Evolutionary conservation across 345 rosid species (phyloP), one percentile per base, ranked within the genome.

Genomic region (Eucalyptus victrix): DNA sequence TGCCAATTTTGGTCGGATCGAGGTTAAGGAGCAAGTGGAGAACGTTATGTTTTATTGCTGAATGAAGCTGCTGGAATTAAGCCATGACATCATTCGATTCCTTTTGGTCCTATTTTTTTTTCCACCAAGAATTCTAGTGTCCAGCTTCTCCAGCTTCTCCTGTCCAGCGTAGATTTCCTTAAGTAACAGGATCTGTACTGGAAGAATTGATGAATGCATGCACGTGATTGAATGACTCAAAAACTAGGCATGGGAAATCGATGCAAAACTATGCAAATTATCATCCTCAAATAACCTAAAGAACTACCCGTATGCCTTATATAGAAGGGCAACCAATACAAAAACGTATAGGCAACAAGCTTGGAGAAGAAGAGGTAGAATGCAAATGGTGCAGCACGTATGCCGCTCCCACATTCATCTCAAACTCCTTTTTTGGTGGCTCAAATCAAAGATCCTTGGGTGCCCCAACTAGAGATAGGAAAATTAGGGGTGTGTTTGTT

Each of bases 301-400:
- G 40, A 58, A 88, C 30, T 92, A 97, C 98, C 95, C 92, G 96
- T 96, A 92, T 97, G 95, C 92, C 98, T 92, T 72, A 96, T 90
- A 94, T 96, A 97, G 93, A 95, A 97, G 76, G 99, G 99, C 91
- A 97, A 90, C 98, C 98, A 97, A 88, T 97, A 94, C 26, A 97
- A 91, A 90, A 97, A 97, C 12, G 98, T 97, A 93, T 97, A 97
- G 26, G 98, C 99, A 45, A 97, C 99, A 34, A 95, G 94, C 95
- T 97, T 97, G 2, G 98, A 96, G 91, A 97, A 97, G 92, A 97
- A 96, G 88, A 97, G 95, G 92, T 97, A 97, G 94, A 94, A 96
- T 15, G 98, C 95, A 69, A 93, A 97, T 65, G 97, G 95, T 32
- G 95, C 95, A 88, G 96, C 99, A 10, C 96, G 37, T 86, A 89